Evolutionary conservation across 306 rosid genomes (phyloP).

Genomic region (Prunus campanulata): DNA sequence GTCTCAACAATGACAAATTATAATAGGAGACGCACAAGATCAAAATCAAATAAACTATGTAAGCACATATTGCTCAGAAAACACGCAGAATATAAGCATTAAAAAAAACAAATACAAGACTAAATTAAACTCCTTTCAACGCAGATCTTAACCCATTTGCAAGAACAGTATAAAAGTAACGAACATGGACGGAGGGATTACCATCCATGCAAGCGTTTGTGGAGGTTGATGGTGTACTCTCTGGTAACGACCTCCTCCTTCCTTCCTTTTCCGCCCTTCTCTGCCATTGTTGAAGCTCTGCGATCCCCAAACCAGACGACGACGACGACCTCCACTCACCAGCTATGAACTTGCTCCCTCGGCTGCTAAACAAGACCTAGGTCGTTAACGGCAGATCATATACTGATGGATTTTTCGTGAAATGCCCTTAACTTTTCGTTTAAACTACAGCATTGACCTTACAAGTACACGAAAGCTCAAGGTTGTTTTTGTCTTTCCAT

Average conservation of each 20-base stretch:
- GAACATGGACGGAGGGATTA: not conserved
- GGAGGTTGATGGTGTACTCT: conserved; percentile 50
- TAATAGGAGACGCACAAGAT: not conserved
- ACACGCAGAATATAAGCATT: too few relatives aligned
- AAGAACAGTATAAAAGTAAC: not conserved
- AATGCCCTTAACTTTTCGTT: not conserved
- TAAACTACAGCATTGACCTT: not conserved
- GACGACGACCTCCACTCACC: not conserved
- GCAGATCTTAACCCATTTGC: not conserved
- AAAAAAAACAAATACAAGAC: too few relatives aligned
- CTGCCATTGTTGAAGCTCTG: conserved; percentile 31
- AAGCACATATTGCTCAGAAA: not conserved
- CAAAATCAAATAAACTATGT: not conserved
- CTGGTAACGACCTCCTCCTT: conserved; percentile 41
- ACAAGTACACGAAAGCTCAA: not conserved
- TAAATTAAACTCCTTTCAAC: not conserved
- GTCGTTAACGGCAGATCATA: not conserved
- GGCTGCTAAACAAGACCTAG: conserved; percentile 13
- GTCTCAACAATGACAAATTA: too few relatives aligned
- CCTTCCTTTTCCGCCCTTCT: conserved; percentile 31
- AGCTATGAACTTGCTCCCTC: not conserved
- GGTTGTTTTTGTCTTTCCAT: not conserved
- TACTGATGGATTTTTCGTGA: not conserved
- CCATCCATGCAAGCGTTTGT: conserved; percentile 49
- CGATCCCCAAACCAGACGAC: not conserved